These are phyloP conservation scores for Schoenoplectus tabernaemontani DNA, from an alignment of 202 grass and related monocot species.

Conservation along the genomic window DNA sequence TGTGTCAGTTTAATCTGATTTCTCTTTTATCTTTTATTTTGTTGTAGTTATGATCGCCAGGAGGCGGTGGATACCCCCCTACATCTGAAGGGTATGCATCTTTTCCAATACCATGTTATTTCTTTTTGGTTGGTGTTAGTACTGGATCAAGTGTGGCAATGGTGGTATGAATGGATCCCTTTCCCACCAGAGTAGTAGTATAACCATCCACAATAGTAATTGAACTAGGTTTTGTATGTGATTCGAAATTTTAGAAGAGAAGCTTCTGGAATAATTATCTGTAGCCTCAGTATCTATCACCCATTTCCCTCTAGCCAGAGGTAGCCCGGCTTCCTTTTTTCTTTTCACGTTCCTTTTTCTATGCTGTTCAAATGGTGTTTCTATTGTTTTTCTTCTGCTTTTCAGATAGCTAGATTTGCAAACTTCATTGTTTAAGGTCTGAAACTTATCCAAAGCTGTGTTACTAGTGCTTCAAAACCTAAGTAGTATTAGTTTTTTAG, in stretches of 20 bases:
- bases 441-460: not conserved
- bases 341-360: not conserved
- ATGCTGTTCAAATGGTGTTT: not conserved
- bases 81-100: slow-evolving; percentile 20
- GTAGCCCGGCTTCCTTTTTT: not conserved
- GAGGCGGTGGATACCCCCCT: not conserved
- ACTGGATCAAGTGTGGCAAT: not conserved
- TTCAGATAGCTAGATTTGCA: not conserved
- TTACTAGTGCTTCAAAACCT: not conserved
- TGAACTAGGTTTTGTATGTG: too few species aligned
- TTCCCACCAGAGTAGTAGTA: too few species aligned
- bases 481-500: not conserved
- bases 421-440: not conserved
- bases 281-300: too few species aligned
- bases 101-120: not conserved
- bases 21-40: not conserved
- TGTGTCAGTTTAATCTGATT: not conserved
- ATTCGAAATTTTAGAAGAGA: too few species aligned
- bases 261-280: too few species aligned
- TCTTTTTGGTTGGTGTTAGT: not conserved
- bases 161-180: too few species aligned
- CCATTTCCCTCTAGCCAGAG: too few species aligned
- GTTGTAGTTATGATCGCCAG: slow-evolving; percentile 12
- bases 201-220: too few species aligned
- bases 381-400: not conserved